These are phyloP conservation scores for Rhizopus delemar DNA, from an alignment of 371 early-diverging fungal species.

Conservation along the genomic window DNA sequence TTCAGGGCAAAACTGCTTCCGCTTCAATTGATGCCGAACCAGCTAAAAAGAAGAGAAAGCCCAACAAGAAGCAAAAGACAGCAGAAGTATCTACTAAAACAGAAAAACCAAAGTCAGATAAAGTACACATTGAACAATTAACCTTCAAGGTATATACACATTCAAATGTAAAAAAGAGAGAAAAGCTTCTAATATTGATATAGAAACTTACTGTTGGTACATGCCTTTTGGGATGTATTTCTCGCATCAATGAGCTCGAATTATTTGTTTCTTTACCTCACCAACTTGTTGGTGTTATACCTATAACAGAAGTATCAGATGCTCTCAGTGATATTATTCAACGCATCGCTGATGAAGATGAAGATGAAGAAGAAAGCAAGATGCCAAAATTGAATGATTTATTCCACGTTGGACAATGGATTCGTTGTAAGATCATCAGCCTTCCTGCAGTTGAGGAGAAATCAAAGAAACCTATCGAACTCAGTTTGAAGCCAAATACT, in stretches of 20 bases:
- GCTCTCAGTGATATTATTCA: conserved; percentile 64
- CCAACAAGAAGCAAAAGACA: conserved; percentile 33
- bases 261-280: conserved; percentile 77
- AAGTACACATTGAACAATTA: conserved; percentile 55
- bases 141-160: conserved; percentile 54
- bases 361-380: conserved; percentile 32
- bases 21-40: conserved; percentile 31
- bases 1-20: neutral
- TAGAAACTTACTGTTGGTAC: conserved; percentile 69
- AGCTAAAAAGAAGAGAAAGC: conserved; percentile 59
- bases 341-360: conserved; percentile 56
- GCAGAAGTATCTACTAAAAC: conserved; percentile 22
- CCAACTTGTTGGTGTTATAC: conserved; percentile 74
- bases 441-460: conserved; percentile 44
- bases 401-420: conserved; percentile 76
- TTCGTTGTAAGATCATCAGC: conserved; percentile 64
- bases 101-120: conserved; percentile 44
- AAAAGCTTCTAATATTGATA: neutral
- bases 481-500: conserved; percentile 70
- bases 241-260: conserved; percentile 79
- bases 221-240: conserved; percentile 74
- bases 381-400: conserved; percentile 62
- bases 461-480: conserved; percentile 59
- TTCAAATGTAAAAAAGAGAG: neutral
- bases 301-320: conserved; percentile 80